phyloP scores from a whole-genome alignment of 2,329 filamentous ascomycete genomes.

The Didymella segeticola region DNA sequence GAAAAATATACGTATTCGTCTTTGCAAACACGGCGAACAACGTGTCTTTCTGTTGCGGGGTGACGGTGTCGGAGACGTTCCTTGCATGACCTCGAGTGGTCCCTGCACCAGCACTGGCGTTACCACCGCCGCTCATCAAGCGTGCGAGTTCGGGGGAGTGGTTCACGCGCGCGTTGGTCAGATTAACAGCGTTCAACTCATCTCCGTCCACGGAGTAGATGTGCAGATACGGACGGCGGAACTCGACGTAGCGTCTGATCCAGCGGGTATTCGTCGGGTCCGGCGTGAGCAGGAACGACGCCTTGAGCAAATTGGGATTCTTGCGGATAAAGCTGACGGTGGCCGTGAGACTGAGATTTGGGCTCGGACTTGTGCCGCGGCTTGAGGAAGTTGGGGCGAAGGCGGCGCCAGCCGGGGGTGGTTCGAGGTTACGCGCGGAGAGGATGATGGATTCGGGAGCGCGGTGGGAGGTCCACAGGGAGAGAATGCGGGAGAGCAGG shows the following conservation, averaged over 20 bases:
- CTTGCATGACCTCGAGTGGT: background rate
- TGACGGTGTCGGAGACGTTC: constrained; percentile 3
- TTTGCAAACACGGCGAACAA: constrained; percentile 95
- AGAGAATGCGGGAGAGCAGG: constrained; percentile 62
- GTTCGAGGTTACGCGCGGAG: constrained; percentile 64
- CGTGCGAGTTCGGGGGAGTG: constrained; percentile 87
- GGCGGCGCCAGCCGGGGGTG: constrained; percentile 68
- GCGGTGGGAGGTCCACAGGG: constrained; percentile 65
- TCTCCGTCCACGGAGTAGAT: constrained; percentile 88
- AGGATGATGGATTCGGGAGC: constrained; percentile 56
- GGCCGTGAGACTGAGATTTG: constrained; percentile 71
- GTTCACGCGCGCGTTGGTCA: constrained; percentile 89
- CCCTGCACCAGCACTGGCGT: background rate
- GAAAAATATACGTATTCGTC: constrained; percentile 95
- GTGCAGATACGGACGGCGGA: constrained; percentile 89
- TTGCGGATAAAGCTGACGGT: constrained; percentile 80
- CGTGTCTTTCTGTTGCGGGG: constrained; percentile 56
- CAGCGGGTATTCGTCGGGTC: constrained; percentile 82
- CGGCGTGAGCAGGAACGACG: constrained; percentile 85
- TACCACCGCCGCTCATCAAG: constrained; percentile 62
- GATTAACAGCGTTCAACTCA: constrained; percentile 86
- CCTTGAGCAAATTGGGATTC: constrained; percentile 75
- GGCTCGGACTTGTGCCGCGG: constrained; percentile 33
- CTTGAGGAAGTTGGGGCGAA: constrained; percentile 52
- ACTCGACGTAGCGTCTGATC: constrained; percentile 91